These are phyloP conservation scores for Bretschneidera sinensis DNA, from an alignment of 345 rosid genomes.

Conservation along the genomic window DNA sequence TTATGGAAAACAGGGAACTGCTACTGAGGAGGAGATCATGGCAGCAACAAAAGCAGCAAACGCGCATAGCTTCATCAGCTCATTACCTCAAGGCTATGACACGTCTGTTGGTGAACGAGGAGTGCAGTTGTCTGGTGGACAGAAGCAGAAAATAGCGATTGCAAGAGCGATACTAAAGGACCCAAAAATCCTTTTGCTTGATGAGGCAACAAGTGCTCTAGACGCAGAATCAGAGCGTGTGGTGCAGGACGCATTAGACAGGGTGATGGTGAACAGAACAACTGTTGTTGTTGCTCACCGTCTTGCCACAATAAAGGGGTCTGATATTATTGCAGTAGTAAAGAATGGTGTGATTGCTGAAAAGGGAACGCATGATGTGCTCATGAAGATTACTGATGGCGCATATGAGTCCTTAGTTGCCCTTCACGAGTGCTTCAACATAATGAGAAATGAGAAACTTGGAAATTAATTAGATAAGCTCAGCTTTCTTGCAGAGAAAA, in stretches of 20 bases:
- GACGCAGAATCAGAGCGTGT: constrained; percentile 70
- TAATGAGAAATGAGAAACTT: no score
- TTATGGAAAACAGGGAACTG: constrained; percentile 54
- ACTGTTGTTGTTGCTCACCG: constrained; percentile 50
- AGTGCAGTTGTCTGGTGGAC: no score
- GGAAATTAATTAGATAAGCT: no score
- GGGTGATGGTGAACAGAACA: constrained; percentile 33
- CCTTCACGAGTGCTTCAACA: constrained; percentile 27
- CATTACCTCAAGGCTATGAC: constrained; percentile 33
- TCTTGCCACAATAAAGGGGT: constrained; percentile 42
- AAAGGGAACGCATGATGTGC: constrained; percentile 44
- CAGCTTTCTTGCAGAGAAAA: no score
- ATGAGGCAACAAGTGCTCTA: constrained; percentile 78
- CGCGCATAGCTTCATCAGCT: constrained; percentile 53
- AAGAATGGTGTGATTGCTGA: constrained; percentile 45
- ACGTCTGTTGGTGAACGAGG: constrained; percentile 30
- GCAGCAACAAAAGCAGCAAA: constrained; percentile 52
- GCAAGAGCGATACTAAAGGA: constrained; percentile 45
- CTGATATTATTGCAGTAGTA: constrained; percentile 44
- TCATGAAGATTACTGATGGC: constrained; percentile 39
- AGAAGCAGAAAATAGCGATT: no score
- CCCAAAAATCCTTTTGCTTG: constrained; percentile 57
- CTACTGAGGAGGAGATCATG: constrained; percentile 45
- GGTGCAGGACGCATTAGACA: constrained; percentile 43
- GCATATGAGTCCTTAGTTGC: constrained; percentile 44